Base-by-base conservation (phyloP, 805 yeast genomes). In the Candida anglica region DNA sequence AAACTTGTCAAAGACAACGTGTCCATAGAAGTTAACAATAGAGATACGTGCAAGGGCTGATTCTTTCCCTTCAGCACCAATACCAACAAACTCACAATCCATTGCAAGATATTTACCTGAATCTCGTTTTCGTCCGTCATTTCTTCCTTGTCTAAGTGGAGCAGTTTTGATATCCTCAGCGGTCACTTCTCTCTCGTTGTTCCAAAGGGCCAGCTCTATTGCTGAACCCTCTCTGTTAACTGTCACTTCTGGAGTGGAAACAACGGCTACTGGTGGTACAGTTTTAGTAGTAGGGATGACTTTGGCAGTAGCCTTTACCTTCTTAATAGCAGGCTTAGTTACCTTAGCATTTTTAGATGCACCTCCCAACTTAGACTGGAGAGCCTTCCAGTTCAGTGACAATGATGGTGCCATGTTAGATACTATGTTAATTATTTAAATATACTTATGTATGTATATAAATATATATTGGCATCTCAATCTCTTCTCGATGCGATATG, bases 81-180 rank as follows among this genome's bases (percentile, higher is more conserved):
- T 81, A 8, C 96, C 96, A 2, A 89, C 97, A 66, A 89, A 88
- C 48, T 89, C 98, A 63, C 97, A 88, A 58, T 89, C 98, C 40
- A 89, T 75, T 1, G 96, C 86, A 2, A 88, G 39, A 45, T 73
- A 88, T 47, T 74, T 82, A 1, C 96, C 96, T 1, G 78, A 63
- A 28, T 71, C 69, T 33, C 54, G 60, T 38, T 71, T 61, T 11
- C 59, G 48, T 21, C 26, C 23, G 23, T 48, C 55, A n/a, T 32
- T 41, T 10, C 34, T 36, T 29, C 26, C 21, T 6, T 40, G 41
- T 16, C 19, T 16, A 14, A 28, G 15, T 31, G 37, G 19, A 14
- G 25, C 32, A 6, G 38, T 13, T 14, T 38, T 17, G 6, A 47
- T 25, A 32, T 49, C 50, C 2, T 37, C 28, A 13, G 27, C 27